phyloP scores from a whole-genome alignment of 129 eudicot genomes.

The Ambrosia artemisiifolia region DNA sequence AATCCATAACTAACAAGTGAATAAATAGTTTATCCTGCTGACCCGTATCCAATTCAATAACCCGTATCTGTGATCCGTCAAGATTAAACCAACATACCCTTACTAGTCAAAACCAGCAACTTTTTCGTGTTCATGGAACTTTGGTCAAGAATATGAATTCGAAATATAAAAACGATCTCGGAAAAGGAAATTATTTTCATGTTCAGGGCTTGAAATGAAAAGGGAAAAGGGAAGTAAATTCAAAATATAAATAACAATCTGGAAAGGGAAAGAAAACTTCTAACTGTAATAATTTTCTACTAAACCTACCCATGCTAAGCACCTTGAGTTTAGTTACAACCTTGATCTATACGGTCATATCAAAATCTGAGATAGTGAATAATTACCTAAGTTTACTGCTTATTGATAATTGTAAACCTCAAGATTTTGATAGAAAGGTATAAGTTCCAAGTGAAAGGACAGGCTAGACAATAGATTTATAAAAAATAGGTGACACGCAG shows the following conservation, averaged over 20 bases:
- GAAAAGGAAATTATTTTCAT: no score
- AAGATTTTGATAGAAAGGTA: slow-evolving; percentile 4
- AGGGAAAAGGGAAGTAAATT: neutral
- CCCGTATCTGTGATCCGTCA: no score
- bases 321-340: slow-evolving; percentile 9
- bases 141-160: no score
- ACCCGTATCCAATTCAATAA: no score
- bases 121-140: neutral
- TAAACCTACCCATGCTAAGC: slow-evolving; percentile 19
- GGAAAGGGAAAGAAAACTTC: neutral
- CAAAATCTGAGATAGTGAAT: neutral
- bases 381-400: slow-evolving; percentile 7
- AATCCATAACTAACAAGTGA: no score
- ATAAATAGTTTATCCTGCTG: no score
- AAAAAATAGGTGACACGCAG: slow-evolving; percentile 19
- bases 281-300: neutral
- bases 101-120: slow-evolving; percentile 7
- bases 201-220: neutral
- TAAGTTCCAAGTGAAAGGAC: slow-evolving; percentile 16
- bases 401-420: slow-evolving; percentile 8
- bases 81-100: no score
- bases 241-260: no score
- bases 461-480: neutral
- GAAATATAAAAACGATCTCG: no score
- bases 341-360: slow-evolving; percentile 12